These are phyloP conservation scores for Geotrichum australiense DNA, from an alignment of 1,139 yeast species.

Conservation along the genomic window DNA sequence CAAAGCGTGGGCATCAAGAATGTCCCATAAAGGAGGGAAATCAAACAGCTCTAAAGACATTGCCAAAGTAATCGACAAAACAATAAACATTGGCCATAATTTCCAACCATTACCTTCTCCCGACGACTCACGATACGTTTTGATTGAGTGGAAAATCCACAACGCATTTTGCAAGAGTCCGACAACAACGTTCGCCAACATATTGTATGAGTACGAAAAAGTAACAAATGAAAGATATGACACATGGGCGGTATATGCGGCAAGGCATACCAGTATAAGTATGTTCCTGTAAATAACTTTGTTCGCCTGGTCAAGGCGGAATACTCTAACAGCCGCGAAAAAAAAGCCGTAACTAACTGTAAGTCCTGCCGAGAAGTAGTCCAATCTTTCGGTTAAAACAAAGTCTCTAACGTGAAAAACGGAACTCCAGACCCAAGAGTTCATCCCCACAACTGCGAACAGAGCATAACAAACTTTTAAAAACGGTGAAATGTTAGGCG, in stretches of 20 bases:
- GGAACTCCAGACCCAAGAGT: constrained; percentile 83
- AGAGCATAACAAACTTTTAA: constrained; percentile 37
- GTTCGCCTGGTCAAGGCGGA: constrained; percentile 45
- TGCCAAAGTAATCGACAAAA: constrained; percentile 51
- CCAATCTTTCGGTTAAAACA: constrained; percentile 70
- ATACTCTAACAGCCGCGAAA: constrained; percentile 53
- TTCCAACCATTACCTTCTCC: constrained; percentile 34
- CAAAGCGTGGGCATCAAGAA: constrained; percentile 85
- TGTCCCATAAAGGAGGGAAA: constrained; percentile 61
- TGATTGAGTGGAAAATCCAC: constrained; percentile 39
- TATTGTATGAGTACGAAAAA: constrained; percentile 92
- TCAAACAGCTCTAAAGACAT: constrained; percentile 87
- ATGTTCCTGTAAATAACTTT: constrained; percentile 30
- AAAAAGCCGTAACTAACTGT: constrained; percentile 77
- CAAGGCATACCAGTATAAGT: constrained; percentile 38
- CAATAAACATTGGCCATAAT: constrained; percentile 49
- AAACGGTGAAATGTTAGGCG: constrained; percentile 11
- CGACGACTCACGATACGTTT: constrained; percentile 12
- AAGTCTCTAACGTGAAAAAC: constrained; percentile 86
- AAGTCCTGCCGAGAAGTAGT: constrained; percentile 88
- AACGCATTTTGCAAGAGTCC: constrained; percentile 67
- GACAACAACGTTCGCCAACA: constrained; percentile 77
- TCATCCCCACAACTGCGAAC: constrained; percentile 58
- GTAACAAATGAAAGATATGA: constrained; percentile 53
- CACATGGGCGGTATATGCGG: constrained; percentile 57